Evolutionary conservation across 345 rosid species (phyloP).

Genomic region (Tarenaya hassleriana): DNA sequence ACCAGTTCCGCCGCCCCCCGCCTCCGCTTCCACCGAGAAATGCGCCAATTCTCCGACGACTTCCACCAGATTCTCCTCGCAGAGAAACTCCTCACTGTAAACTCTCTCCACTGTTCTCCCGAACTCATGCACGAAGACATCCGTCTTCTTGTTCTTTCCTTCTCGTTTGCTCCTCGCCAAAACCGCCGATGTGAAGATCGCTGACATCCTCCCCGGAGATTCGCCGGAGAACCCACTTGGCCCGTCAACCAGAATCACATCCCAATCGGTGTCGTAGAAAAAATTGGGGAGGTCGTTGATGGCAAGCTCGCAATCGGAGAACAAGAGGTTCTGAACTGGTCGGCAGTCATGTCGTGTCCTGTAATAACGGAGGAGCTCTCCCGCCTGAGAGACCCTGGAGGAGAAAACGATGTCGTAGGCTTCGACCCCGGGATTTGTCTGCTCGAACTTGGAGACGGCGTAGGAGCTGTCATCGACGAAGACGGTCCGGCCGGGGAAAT

Average conservation of each 20-base stretch:
- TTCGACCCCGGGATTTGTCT: constrained; percentile 50
- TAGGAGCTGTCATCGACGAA: constrained; percentile 76
- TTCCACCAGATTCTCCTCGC: constrained; percentile 60
- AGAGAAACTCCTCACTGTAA: constrained; percentile 63
- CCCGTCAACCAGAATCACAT: constrained; percentile 71
- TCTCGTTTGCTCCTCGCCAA: constrained; percentile 52
- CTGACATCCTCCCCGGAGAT: constrained; percentile 83
- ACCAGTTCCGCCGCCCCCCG: constrained; percentile 4
- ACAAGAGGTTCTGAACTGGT: constrained; percentile 85
- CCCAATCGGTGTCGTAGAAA: constrained; percentile 74
- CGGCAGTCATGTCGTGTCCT: constrained; percentile 51
- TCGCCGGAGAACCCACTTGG: constrained; percentile 55
- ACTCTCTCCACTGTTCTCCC: constrained; percentile 59
- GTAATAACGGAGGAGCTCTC: constrained; percentile 32
- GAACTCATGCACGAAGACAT: constrained; percentile 77
- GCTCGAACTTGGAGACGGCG: constrained; percentile 54
- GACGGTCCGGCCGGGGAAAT: constrained; percentile 60
- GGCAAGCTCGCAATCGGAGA: constrained; percentile 75
- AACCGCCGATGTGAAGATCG: constrained; percentile 77
- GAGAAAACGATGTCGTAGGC: constrained; percentile 76
- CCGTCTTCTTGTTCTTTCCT: constrained; percentile 36
- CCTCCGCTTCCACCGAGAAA: constrained; percentile 35
- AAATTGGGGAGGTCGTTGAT: constrained; percentile 84
- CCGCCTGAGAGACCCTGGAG: constrained; percentile 56
- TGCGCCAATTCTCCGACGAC: constrained; percentile 51